A percentile compares a stretch with the other conserved stretches of the same genome.
Evolutionary conservation across 2,329 filamentous ascomycete species (phyloP).

Genomic region (Spiromastix sp.): DNA sequence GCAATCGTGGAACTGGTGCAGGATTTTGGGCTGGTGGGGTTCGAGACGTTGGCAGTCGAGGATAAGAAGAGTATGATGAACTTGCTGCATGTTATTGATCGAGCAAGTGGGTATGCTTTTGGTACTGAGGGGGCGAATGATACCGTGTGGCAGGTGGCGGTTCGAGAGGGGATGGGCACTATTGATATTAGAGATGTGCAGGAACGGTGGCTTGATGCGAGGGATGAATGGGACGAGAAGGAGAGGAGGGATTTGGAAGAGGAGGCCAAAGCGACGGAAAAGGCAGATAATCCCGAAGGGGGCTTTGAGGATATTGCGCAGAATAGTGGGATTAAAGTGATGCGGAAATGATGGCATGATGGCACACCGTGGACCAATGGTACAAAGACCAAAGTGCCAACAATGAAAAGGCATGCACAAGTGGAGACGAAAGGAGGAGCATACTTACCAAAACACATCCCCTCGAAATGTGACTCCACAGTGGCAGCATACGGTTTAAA

Average conservation of each 20-base stretch:
- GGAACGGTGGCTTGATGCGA: conserved; percentile 88
- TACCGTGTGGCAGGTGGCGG: conserved; percentile 92
- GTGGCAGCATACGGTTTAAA: too few relatives aligned
- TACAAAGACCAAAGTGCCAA: conserved; percentile 5
- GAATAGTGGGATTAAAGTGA: conserved; percentile 61
- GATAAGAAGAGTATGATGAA: conserved; percentile 97
- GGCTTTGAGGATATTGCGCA: conserved; percentile 35
- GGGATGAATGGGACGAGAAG: conserved; percentile 73
- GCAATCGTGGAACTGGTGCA: conserved; percentile 81
- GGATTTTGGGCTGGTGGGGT: conserved; percentile 79
- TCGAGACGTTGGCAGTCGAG: conserved; percentile 89
- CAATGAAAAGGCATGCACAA: neutral
- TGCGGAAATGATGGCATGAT: conserved; percentile 48
- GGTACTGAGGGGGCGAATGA: conserved; percentile 86
- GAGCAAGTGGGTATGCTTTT: conserved; percentile 88
- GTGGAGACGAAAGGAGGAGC: neutral
- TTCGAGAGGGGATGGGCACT: conserved; percentile 58
- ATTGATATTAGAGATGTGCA: conserved; percentile 85
- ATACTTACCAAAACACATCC: neutral
- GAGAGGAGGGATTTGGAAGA: conserved; percentile 68
- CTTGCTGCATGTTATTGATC: conserved; percentile 76
- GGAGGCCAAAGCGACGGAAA: conserved; percentile 49
- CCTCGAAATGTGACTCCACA: too few relatives aligned
- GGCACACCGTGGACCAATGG: conserved; percentile 36
- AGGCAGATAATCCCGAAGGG: conserved; percentile 18